Evolutionary conservation across 306 rosid species (phyloP).

Genomic region (Heteromeles arbutifolia): DNA sequence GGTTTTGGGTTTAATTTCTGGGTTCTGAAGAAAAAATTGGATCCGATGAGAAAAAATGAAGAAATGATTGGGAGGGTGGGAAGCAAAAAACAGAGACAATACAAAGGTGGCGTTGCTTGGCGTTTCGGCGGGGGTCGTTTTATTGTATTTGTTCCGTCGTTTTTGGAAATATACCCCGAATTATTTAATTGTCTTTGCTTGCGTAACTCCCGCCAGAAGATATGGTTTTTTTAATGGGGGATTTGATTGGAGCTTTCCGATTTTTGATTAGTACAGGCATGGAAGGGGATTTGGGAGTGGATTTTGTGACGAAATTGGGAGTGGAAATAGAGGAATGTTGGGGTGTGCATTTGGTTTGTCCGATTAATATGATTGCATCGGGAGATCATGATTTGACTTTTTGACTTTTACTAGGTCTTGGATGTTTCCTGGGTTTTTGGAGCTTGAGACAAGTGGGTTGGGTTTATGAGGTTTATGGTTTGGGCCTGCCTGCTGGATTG

Average conservation of each 20-base stretch:
- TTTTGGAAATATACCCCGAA: slow-evolving; percentile 3
- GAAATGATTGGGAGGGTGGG: background rate
- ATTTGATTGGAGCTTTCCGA: background rate
- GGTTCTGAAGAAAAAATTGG: background rate
- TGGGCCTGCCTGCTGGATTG: background rate
- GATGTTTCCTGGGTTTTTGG: background rate
- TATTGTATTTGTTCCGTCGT: background rate
- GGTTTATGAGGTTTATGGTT: background rate
- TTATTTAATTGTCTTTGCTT: slow-evolving; percentile 5
- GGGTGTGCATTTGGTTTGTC: background rate
- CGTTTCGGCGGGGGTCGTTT: background rate
- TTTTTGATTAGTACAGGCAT: background rate
- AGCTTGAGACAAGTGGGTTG: background rate
- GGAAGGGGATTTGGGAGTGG: background rate
- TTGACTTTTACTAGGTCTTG: background rate
- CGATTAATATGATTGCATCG: background rate
- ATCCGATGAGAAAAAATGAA: background rate
- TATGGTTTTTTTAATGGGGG: background rate
- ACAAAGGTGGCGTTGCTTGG: slow-evolving; percentile 22
- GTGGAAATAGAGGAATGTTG: background rate
- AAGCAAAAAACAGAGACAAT: background rate
- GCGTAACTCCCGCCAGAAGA: slow-evolving; percentile 18
- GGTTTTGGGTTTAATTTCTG: background rate
- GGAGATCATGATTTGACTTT: background rate
- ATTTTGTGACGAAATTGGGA: background rate